phyloP scores from a whole-genome alignment of 768 basidiomycete species.

The Psilocybe sp. region DNA sequence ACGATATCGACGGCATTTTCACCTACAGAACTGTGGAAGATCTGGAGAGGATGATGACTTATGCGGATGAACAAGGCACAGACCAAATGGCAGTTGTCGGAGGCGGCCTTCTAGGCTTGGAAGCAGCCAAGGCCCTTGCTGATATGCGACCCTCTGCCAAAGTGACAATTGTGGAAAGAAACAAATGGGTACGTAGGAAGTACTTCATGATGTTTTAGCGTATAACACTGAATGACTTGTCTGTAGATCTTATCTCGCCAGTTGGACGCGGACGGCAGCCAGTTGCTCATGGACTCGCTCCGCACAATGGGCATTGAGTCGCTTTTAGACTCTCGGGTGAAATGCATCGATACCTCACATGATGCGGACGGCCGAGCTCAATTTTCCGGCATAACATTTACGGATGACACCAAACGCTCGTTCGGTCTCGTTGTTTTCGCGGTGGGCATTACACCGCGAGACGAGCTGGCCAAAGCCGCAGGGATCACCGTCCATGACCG shows the following conservation, averaged over 20 bases:
- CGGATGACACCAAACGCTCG: conserved; percentile 41
- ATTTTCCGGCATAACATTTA: conserved; percentile 49
- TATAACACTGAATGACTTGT: neutral
- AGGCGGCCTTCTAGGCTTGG: conserved; percentile 69
- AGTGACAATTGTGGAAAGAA: conserved; percentile 17
- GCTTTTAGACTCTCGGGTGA: conserved; percentile 37
- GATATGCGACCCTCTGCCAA: conserved; percentile 40
- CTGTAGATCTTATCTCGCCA: conserved; percentile 19
- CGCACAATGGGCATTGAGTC: conserved; percentile 55
- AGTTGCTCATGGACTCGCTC: conserved; percentile 14
- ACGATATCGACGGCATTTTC: conserved; percentile 53
- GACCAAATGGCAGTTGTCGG: conserved; percentile 59
- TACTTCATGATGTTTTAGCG: neutral
- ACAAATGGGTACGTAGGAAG: conserved; percentile 8
- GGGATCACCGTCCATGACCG: conserved; percentile 56
- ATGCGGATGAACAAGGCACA: conserved; percentile 43
- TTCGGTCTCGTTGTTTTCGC: conserved; percentile 63
- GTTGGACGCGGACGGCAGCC: conserved; percentile 26
- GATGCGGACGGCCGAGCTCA: conserved; percentile 16
- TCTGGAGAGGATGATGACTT: conserved; percentile 60
- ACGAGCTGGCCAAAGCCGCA: conserved; percentile 55
- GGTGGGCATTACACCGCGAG: conserved; percentile 69
- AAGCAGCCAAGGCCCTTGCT: conserved; percentile 71
- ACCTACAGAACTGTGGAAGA: conserved; percentile 74
- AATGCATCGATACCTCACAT: conserved; percentile 20